Evolutionary conservation across 1,284 basidiomycete species (phyloP), one percentile per base, ranked within the genome.

Genomic region (Cryptococcus sp.): DNA sequence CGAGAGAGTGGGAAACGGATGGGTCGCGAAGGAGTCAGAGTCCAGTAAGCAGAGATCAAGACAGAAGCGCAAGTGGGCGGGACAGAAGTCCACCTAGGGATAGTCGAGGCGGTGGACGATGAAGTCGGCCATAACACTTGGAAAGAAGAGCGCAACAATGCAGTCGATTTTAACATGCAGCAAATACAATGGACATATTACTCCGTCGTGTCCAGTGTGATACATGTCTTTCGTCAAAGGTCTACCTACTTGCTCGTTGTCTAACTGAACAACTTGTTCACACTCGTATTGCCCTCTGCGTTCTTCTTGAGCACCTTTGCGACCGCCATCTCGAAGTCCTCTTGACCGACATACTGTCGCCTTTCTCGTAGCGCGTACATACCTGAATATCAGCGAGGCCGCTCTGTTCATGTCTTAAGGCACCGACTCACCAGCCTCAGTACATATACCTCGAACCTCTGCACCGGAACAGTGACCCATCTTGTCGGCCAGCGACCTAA

Each of bases 391-490:
- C 52, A 60, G 54, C 21, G 26, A 11, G 39, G 12, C 25, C 12
- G 35, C 24, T 40, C 14, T 19, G 23, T 10, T 4, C 25, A 28
- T 21, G 11, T 33, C 23, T n/a, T n/a, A n/a, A 12, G 6, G 16
- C 7, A 31, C 4, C 36, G 14, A 31, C 82, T 63, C 63, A 83
- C 90, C 92, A 24, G 93, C 94, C 77, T 98, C 94, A 0, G 94
- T 97, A 73, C 93, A 97, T 64, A 98, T 97, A 76, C 94, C 94
- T 31, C 94, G 82, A 11, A 97, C 94, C 72, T 98, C 94, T 5
- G 94, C 94, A 65, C 94, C 94, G 1, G 91, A 95, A 69, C 93
- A 97, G 66, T 94, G 88, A 3, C 94, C 94, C 94, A 97, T 98
- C 80, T 97, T 97, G 72, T 97, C 94, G 0, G 94, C 94, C 14